These are phyloP conservation scores for Irpex sp. DNA, from an alignment of 1,284 basidiomycete species.

Conservation along the genomic window DNA sequence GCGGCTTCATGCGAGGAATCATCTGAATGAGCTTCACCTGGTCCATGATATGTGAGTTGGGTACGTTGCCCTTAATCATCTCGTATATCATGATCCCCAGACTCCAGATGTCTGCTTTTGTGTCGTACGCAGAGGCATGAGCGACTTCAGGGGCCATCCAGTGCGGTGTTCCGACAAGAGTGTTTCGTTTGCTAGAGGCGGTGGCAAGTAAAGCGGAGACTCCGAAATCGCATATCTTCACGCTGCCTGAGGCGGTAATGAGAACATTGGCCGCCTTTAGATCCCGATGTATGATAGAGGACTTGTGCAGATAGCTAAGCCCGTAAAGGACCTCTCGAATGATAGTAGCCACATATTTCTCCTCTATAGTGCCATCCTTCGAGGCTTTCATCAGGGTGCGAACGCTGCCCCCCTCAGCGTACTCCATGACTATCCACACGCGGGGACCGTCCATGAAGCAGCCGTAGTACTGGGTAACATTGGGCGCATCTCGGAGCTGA, in stretches of 20 bases:
- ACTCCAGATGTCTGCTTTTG: conserved; percentile 96
- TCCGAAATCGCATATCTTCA: conserved; percentile 96
- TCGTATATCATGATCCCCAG: conserved; percentile 94
- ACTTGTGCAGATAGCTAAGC: conserved; percentile 86
- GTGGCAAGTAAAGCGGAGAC: conserved; percentile 92
- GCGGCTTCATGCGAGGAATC: conserved; percentile 86
- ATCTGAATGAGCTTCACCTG: conserved; percentile 89
- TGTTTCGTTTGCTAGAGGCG: conserved; percentile 86
- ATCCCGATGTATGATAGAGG: conserved; percentile 94
- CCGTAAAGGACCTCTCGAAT: conserved; percentile 87
- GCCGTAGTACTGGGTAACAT: conserved; percentile 95
- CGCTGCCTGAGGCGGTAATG: conserved; percentile 81
- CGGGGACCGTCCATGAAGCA: conserved; percentile 93
- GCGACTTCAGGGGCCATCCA: conserved; percentile 99
- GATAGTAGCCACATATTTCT: conserved; percentile 87
- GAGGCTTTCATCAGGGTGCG: conserved; percentile 85
- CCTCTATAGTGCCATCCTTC: conserved; percentile 81
- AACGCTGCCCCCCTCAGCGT: conserved; percentile 94
- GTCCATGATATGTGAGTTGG: conserved; percentile 78
- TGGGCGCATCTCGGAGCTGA: conserved; percentile 84
- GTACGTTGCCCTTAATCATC: conserved; percentile 92
- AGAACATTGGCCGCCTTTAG: conserved; percentile 97
- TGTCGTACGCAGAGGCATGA: conserved; percentile 86
- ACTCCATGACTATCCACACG: conserved; percentile 99
- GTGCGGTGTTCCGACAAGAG: conserved; percentile 93